Conservation (phyloP, 805 yeast species). For the Saccharomycopsis sp. region DNA sequence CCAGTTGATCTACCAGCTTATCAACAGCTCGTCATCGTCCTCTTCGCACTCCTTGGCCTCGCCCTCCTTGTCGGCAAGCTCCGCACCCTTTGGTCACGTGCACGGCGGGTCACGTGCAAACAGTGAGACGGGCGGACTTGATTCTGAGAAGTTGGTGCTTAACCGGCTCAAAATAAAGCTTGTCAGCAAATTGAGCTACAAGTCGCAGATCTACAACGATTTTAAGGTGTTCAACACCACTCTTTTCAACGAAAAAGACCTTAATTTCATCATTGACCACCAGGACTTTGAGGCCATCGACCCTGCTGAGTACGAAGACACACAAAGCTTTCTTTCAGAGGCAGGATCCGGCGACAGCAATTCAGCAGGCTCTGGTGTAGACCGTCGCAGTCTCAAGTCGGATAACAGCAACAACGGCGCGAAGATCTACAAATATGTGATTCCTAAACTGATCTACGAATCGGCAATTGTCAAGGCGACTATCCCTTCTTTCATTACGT, state of each 20-base stretch:
- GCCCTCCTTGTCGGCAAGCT: not conserved
- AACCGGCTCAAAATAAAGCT: conserved; percentile 11
- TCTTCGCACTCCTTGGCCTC: not conserved
- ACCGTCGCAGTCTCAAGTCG: not conserved
- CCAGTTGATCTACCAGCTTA: conserved; percentile 11
- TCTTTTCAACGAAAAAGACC: conserved; percentile 8
- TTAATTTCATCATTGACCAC: conserved; percentile 12
- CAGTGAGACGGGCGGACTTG: not conserved
- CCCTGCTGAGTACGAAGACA: not conserved
- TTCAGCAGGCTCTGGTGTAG: not conserved
- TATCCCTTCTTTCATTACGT: conserved; percentile 16
- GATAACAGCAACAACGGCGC: not conserved
- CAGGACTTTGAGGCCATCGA: conserved; percentile 10
- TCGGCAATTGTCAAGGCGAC: conserved; percentile 3
- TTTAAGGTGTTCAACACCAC: conserved; percentile 8
- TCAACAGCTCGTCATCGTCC: not conserved
- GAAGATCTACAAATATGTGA: not conserved
- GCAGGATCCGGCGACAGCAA: not conserved
- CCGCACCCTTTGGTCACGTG: not conserved
- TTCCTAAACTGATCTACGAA: not conserved
- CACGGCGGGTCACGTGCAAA: not conserved
- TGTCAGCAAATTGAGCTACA: conserved; percentile 8
- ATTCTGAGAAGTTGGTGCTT: conserved; percentile 14
- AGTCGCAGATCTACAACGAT: conserved; percentile 16
- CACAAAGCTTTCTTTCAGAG: not conserved